Conservation (phyloP, 176 grass and related monocot species). For the Ensete ventricosum region DNA sequence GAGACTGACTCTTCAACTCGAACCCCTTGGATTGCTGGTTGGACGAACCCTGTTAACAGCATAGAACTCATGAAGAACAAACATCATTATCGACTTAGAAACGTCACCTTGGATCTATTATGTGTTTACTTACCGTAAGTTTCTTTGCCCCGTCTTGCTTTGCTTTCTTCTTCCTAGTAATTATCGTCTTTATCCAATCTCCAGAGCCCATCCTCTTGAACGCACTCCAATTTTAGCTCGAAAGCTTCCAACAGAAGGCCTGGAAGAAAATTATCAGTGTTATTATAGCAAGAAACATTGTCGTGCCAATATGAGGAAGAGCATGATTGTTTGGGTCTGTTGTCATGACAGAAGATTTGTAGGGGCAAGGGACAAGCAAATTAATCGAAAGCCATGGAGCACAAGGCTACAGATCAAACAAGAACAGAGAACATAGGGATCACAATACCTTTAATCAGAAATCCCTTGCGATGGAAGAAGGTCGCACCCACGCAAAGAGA, state of each 20-base stretch:
- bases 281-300: too few species aligned
- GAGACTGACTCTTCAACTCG: background rate
- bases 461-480: background rate
- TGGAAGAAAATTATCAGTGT: background rate
- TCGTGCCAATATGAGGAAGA: background rate
- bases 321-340: background rate
- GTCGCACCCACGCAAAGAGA: background rate
- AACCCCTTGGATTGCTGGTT: conserved; percentile 5
- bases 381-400: too few species aligned
- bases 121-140: conserved; percentile 54
- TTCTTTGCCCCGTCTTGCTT: conserved; percentile 31
- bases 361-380: too few species aligned
- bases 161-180: conserved; percentile 75
- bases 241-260: background rate
- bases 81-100: background rate
- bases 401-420: background rate
- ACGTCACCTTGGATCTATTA: too few species aligned
- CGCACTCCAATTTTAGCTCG: background rate
- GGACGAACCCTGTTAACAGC: background rate
- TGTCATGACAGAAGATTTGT: too few species aligned
- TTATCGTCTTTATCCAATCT: conserved; percentile 87
- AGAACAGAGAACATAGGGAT: background rate
- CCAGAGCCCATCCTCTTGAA: conserved; percentile 55
- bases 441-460: background rate
- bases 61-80: background rate